A percentile compares a stretch with the other conserved stretches of the same genome.
Conservation (phyloP, 2,329 filamentous ascomycete species). For the Epichloe scottii region DNA sequence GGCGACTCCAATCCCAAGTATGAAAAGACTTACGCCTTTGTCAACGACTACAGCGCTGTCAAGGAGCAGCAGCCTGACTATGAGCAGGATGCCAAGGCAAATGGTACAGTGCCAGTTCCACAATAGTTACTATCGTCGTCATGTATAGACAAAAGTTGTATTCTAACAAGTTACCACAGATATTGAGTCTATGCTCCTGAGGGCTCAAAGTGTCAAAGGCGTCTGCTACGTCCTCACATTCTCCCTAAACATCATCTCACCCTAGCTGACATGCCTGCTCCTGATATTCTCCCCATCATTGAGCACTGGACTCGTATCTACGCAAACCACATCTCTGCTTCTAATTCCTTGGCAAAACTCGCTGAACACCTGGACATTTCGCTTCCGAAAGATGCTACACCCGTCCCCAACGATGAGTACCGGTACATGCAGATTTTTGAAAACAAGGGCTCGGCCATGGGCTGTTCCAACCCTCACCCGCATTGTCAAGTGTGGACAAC, state of each 20-base stretch:
- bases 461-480: constrained; percentile 95
- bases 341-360: constrained; percentile 44
- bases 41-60: constrained; percentile 95
- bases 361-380: constrained; percentile 28
- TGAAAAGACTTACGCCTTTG: constrained; percentile 78
- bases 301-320: constrained; percentile 90
- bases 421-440: constrained; percentile 99
- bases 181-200: constrained; percentile 63
- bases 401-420: constrained; percentile 58
- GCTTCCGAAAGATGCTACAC: constrained; percentile 23
- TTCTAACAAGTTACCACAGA: constrained; percentile 29
- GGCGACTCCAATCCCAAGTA: constrained; percentile 83
- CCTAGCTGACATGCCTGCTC: constrained; percentile 71
- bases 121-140: neutral
- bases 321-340: constrained; percentile 61
- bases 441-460: constrained; percentile 97
- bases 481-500: constrained; percentile 97
- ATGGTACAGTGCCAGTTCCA: constrained; percentile 16
- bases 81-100: constrained; percentile 25
- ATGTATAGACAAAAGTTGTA: neutral
- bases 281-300: constrained; percentile 70
- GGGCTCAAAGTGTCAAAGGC: constrained; percentile 76
- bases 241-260: constrained; percentile 84
- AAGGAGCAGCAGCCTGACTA: constrained; percentile 88
- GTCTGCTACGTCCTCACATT: constrained; percentile 97